Percentiles rank a stretch among this genome's conserved stretches.
Evolutionary conservation across 176 grass and related monocot genomes (phyloP).

Genomic region (Oryza brachyantha): DNA sequence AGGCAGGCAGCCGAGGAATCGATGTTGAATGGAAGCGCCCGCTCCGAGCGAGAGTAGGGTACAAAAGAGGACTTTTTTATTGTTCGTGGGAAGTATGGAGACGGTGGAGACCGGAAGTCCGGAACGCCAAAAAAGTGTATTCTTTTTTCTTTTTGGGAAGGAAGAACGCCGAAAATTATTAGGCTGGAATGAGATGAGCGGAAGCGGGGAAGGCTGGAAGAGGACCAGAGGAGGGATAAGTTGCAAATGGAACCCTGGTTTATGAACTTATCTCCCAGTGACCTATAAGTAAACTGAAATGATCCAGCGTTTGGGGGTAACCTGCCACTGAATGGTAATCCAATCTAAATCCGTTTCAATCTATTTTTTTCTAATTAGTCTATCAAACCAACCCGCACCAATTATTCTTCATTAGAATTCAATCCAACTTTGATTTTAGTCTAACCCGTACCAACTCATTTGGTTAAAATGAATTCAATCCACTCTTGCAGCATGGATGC

Average conservation of each 20-base stretch:
- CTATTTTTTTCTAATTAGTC: too few species aligned
- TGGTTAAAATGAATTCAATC: too few species aligned
- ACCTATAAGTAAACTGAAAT: not conserved
- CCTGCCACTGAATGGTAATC: too few species aligned
- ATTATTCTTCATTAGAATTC: too few species aligned
- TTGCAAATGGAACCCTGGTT: not conserved
- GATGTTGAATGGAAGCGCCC: not conserved
- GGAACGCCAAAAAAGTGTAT: too few species aligned
- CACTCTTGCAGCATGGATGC: too few species aligned
- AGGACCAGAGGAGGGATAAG: not conserved
- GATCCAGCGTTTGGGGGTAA: not conserved
- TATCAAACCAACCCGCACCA: too few species aligned
- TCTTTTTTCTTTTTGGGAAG: too few species aligned
- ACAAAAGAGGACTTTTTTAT: constrained; percentile 24
- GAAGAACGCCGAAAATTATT: not conserved
- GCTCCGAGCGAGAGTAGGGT: not conserved
- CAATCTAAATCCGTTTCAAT: too few species aligned
- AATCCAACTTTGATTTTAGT: too few species aligned
- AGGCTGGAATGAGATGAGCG: not conserved
- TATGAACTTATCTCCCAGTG: not conserved
- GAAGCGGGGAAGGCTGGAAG: not conserved
- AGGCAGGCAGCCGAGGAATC: not conserved
- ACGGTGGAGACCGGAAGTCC: not conserved
- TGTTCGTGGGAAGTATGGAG: not conserved
- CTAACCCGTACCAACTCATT: too few species aligned